phyloP scores from a whole-genome alignment of 2,329 filamentous ascomycete species.

The Bipolaris bicolor region DNA sequence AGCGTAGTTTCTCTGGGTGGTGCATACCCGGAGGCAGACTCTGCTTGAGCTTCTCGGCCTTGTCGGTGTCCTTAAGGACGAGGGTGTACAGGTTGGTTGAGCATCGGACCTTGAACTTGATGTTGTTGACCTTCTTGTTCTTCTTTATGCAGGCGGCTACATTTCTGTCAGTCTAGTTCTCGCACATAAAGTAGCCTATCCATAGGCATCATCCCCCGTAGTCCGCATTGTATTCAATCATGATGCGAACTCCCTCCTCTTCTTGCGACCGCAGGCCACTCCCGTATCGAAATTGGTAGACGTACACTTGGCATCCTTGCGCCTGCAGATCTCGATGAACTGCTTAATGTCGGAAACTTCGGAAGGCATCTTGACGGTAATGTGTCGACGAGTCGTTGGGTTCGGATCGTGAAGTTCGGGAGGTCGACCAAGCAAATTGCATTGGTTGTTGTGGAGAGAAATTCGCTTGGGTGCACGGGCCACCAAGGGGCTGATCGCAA shows the following conservation, averaged over 20 bases:
- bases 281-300: slow-evolving; percentile 43
- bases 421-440: slow-evolving; percentile 11
- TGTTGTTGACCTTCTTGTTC: slow-evolving; percentile 85
- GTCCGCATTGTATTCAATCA: slow-evolving; percentile 3
- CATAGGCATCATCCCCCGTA: not conserved
- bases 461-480: slow-evolving; percentile 47
- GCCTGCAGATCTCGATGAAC: slow-evolving; percentile 99
- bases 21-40: slow-evolving; percentile 91
- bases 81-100: slow-evolving; percentile 95
- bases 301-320: slow-evolving; percentile 99
- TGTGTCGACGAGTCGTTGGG: slow-evolving; percentile 40
- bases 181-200: not conserved
- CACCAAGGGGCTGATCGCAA: slow-evolving; percentile 28
- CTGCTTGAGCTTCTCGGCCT: slow-evolving; percentile 99
- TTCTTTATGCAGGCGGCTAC: slow-evolving; percentile 71
- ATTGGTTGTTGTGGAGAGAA: slow-evolving; percentile 40
- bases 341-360: slow-evolving; percentile 99
- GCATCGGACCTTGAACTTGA: slow-evolving; percentile 99
- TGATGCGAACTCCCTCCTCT: slow-evolving; percentile 12
- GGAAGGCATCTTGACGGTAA: slow-evolving; percentile 85
- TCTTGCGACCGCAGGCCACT: slow-evolving; percentile 9
- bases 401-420: slow-evolving; percentile 32
- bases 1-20: not conserved
- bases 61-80: slow-evolving; percentile 96
- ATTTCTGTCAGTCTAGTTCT: slow-evolving; percentile 11